These are phyloP conservation scores for Globisporangium rhizosaccharum DNA, from an alignment of 352 stramenopile species.

Conservation along the genomic window DNA sequence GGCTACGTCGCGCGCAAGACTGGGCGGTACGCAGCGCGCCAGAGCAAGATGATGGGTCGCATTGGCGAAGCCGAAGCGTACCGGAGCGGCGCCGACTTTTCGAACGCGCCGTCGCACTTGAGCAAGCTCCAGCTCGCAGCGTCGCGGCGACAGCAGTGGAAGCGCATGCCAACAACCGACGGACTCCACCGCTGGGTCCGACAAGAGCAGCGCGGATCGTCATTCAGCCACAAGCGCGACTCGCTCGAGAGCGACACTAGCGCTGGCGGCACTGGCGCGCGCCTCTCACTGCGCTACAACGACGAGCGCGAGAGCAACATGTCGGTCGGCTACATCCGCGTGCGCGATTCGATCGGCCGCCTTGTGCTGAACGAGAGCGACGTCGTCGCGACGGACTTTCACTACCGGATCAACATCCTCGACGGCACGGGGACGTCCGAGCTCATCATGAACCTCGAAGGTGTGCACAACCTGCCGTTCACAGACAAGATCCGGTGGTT, in stretches of 20 bases:
- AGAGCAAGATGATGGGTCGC: conserved; percentile 31
- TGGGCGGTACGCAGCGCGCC: conserved; percentile 25
- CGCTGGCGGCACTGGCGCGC: conserved; percentile 21
- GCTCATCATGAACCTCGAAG: conserved; percentile 81
- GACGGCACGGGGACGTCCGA: conserved; percentile 62
- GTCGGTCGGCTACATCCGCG: conserved; percentile 73
- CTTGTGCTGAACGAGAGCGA: conserved; percentile 83
- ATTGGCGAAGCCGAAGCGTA: conserved; percentile 46
- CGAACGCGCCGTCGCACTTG: conserved; percentile 21
- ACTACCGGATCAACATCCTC: conserved; percentile 81
- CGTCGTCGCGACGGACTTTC: conserved; percentile 67
- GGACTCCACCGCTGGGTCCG: conserved; percentile 71
- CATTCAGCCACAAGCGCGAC: conserved; percentile 23
- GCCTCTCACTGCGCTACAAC: conserved; percentile 35
- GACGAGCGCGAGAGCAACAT: conserved; percentile 58
- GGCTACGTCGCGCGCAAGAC: conserved; percentile 28
- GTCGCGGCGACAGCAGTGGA: conserved; percentile 66
- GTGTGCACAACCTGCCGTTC: conserved; percentile 75
- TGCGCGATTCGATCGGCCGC: conserved; percentile 59
- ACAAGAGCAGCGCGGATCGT: conserved; percentile 17
- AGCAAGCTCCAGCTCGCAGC: conserved; percentile 77
- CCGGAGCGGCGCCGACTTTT: conserved; percentile 9
- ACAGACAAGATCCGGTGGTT: conserved; percentile 78
- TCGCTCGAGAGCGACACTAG: conserved; percentile 51
- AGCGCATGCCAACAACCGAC: conserved; percentile 68